Base-by-base conservation (phyloP, 768 basidiomycete genomes). In the Paxillus rubicundulus region DNA sequence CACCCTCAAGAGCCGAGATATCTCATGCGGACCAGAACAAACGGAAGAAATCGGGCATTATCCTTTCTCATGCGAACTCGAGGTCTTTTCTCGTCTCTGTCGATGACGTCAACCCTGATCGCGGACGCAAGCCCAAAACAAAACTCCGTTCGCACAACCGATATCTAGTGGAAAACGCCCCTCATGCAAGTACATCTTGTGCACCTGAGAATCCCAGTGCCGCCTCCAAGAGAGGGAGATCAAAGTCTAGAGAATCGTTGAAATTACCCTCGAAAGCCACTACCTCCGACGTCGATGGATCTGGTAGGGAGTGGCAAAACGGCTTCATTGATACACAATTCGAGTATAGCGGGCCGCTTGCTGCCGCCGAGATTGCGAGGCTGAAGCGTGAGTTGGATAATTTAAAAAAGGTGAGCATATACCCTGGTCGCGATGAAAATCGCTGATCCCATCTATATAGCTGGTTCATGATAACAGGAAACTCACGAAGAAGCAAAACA, bases 351-450 rank as follows among this genome's bases (percentile, higher is more conserved):
- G 76, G 76, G 0, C 65, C 76, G 8, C 53, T 77, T 54, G 74
- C 78, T 5, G 61, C 68, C 12, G 73, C 77, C 12, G 82, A 85
- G 59, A 75, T 75, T 48, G 77, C 78, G n/a, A 74, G 73, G 34
- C 66, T 85, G 66, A 81, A 74, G 64, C 76, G 73, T 32, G 85
- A 89, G 57, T 60, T 85, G 5, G 84, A 86, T 44, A 50, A 55
- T 5, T 70, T 83, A 55, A 84, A 81, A 66, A 80, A 74, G 61
- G 72, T 69, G 32, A 47, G 62, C 54, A 52, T 44, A 57, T 36
- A 48, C 20, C 38, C 30, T n/a, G 14, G 28, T 27, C 10, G 13
- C 17, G n/a, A 28, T 7, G 18, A 37, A 33, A 10, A 9, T 44
- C 21, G 20, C 53, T 68, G 17, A 61, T 17, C 18, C 30, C 12